These are phyloP conservation scores for Sporobolomyces roseus DNA, from an alignment of 768 basidiomycete genomes.

Conservation along the genomic window DNA sequence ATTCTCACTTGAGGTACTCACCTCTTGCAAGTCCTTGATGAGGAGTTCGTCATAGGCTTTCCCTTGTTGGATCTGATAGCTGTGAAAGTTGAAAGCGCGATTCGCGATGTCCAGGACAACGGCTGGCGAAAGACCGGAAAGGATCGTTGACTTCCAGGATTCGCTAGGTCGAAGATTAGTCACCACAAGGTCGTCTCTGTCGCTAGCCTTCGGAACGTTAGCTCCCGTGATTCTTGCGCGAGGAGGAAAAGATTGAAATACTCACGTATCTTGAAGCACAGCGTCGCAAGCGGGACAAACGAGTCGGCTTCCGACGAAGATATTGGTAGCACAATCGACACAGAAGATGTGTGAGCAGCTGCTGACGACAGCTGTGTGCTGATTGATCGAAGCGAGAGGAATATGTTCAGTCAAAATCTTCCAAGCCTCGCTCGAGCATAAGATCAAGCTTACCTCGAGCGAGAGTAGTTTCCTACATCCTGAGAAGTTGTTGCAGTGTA, in stretches of 20 bases:
- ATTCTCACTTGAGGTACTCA: too few relatives aligned
- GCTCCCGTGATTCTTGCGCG: too few relatives aligned
- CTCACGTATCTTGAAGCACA: conserved; percentile 31
- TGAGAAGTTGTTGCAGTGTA: too few relatives aligned
- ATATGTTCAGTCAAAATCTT: background rate
- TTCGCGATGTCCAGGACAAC: conserved; percentile 41
- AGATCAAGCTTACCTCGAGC: too few relatives aligned
- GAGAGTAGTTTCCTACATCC: too few relatives aligned
- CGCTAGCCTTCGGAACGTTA: too few relatives aligned
- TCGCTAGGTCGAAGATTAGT: conserved; percentile 42
- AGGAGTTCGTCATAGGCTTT: conserved; percentile 35
- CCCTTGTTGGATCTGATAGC: conserved; percentile 38
- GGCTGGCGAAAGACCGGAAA: conserved; percentile 39
- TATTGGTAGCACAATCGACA: conserved; percentile 44
- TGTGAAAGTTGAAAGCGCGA: conserved; percentile 42
- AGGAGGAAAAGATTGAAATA: too few relatives aligned
- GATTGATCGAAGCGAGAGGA: background rate
- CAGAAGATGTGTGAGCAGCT: conserved; percentile 44
- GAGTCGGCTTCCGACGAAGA: conserved; percentile 39
- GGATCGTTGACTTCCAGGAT: conserved; percentile 41
- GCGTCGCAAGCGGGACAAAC: conserved; percentile 44
- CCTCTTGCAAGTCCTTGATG: too few relatives aligned
- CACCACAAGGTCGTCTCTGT: conserved; percentile 37
- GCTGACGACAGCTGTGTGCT: conserved; percentile 27
- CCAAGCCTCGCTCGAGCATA: too few relatives aligned